Percentiles rank a stretch among this genome's conserved stretches.
These are phyloP conservation scores for Collybiopsis luxurians DNA, from an alignment of 768 basidiomycete genomes.

Conservation along the genomic window DNA sequence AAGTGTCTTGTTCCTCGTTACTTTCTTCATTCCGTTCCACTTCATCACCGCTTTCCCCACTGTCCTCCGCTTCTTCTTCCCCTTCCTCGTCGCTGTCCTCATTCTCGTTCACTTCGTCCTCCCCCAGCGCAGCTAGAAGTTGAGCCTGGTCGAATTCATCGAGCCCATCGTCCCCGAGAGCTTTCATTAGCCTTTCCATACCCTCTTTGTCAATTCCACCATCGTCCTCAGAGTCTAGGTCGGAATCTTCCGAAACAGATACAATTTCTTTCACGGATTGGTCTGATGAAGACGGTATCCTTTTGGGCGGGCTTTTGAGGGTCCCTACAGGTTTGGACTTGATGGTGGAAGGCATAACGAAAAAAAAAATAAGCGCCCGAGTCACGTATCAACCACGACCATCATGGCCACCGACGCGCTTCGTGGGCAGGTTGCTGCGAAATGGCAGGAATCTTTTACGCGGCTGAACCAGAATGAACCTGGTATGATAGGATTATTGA, in stretches of 20 bases:
- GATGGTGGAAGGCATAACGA: neutral
- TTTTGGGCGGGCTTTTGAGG: too few relatives aligned
- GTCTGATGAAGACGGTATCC: too few relatives aligned
- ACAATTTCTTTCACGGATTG: too few relatives aligned
- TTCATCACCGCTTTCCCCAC: constrained; percentile 16
- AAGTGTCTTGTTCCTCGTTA: constrained; percentile 26
- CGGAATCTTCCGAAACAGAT: constrained; percentile 5
- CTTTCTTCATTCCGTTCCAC: constrained; percentile 21
- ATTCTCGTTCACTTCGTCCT: constrained; percentile 28
- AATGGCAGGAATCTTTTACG: constrained; percentile 72
- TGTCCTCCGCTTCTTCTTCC: constrained; percentile 20
- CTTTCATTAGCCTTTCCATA: constrained; percentile 53
- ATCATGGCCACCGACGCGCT: constrained; percentile 60
- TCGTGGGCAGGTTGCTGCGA: constrained; percentile 61
- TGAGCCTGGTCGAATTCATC: constrained; percentile 64
- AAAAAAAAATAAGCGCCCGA: neutral
- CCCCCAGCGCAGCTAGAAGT: constrained; percentile 39
- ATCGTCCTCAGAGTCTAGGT: constrained; percentile 27
- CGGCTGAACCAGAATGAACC: constrained; percentile 56
- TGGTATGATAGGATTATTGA: constrained; percentile 63
- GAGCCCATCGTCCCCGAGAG: constrained; percentile 62
- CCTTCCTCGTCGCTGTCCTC: constrained; percentile 25
- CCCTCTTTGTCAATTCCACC: constrained; percentile 55
- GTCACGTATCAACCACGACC: neutral
- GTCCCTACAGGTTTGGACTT: too few relatives aligned